A percentile compares a stretch with the other conserved stretches of the same genome.
Conservation (phyloP, 805 yeast species). For the Teunomyces panamensis region DNA sequence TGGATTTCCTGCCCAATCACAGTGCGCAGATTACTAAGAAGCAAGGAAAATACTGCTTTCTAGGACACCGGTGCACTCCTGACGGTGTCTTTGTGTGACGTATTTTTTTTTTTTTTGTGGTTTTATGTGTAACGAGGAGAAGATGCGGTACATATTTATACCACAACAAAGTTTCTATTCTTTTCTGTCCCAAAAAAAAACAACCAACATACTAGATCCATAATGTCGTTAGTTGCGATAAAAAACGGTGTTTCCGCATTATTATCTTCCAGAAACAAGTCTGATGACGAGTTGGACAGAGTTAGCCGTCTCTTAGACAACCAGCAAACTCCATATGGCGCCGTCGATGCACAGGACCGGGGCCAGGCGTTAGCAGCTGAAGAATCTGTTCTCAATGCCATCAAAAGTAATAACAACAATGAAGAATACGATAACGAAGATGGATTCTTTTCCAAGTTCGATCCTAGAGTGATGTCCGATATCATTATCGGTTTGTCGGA, state of each 20-base stretch:
- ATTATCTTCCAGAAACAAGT: conserved; percentile 17
- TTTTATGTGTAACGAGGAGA: neutral
- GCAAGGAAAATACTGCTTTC: neutral
- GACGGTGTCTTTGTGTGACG: neutral
- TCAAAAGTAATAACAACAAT: conserved; percentile 20
- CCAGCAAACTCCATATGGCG: conserved; percentile 37
- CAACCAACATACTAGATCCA: neutral
- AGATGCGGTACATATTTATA: neutral
- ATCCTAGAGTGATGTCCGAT: conserved; percentile 93
- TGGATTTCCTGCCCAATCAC: neutral
- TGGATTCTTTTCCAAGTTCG: conserved; percentile 53
- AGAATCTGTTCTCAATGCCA: conserved; percentile 33
- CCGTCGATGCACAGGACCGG: conserved; percentile 30
- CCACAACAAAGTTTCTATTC: neutral
- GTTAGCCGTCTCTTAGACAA: conserved; percentile 30
- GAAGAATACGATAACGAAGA: conserved; percentile 20
- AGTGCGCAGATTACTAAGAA: neutral
- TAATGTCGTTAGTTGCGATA: conserved; percentile 32
- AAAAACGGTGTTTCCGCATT: conserved; percentile 34
- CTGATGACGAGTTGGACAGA: conserved; percentile 30
- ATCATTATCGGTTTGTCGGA: conserved; percentile 91
- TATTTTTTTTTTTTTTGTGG: neutral
- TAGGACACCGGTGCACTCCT: neutral
- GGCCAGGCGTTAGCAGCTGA: conserved; percentile 34
- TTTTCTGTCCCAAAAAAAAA: neutral